A percentile compares a stretch with the other conserved stretches of the same genome.
These are phyloP conservation scores for Arabidopsis lyrata DNA, from an alignment of 441 rosid genomes.

Conservation along the genomic window DNA sequence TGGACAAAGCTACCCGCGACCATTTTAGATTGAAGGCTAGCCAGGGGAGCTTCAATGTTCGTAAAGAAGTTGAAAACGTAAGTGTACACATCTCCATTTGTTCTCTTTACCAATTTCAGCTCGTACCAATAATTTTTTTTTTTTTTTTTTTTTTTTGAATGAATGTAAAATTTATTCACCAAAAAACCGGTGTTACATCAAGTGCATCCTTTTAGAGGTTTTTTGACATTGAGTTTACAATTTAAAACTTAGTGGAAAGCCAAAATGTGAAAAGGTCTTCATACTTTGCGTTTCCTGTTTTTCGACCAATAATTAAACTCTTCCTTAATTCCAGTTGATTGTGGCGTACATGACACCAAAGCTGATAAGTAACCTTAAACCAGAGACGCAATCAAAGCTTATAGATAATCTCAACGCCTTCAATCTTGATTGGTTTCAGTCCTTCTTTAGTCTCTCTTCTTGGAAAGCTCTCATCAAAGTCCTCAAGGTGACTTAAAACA, in stretches of 20 bases:
- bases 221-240: no score
- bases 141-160: no score
- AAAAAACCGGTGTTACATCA: no score
- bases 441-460: neutral
- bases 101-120: neutral
- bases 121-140: no score
- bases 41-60: neutral
- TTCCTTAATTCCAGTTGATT: conserved; percentile 24
- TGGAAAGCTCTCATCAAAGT: conserved; percentile 23
- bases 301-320: neutral
- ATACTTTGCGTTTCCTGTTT: no score
- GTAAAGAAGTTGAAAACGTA: neutral
- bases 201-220: no score
- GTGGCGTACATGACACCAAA: conserved; percentile 17
- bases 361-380: conserved; percentile 29
- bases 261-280: no score
- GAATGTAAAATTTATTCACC: no score
- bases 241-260: no score
- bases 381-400: conserved; percentile 1
- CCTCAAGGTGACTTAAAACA: conserved; percentile 22
- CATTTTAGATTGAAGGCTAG: conserved; percentile 13
- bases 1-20: neutral
- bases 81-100: neutral
- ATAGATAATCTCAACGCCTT: neutral
- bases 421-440: conserved; percentile 22